Evolutionary conservation across 768 basidiomycete genomes (phyloP).

Genomic region (Crucibulum laeve): DNA sequence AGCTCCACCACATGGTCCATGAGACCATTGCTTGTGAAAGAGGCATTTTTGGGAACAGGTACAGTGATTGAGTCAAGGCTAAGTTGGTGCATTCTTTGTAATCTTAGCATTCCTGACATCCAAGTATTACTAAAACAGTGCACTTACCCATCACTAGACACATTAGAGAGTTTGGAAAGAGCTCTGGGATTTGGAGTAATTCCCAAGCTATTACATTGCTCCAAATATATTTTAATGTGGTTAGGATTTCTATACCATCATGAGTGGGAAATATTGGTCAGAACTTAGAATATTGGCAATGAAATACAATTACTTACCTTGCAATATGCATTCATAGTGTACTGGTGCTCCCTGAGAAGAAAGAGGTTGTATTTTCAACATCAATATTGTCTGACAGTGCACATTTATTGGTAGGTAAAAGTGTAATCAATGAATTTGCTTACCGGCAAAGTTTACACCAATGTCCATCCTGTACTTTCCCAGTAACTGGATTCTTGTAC

Average conservation of each 20-base stretch:
- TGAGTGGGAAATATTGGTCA: not conserved
- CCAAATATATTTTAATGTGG: not conserved
- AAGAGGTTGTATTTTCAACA: not conserved
- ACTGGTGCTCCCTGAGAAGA: not conserved
- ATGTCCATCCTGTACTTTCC: not conserved
- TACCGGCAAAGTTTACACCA: not conserved
- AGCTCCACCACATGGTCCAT: not conserved
- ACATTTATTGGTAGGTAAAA: not conserved
- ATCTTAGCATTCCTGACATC: not conserved
- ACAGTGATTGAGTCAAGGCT: not conserved
- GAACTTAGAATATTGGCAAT: not conserved
- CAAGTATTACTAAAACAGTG: not conserved
- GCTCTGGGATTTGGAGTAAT: not conserved
- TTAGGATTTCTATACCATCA: not conserved
- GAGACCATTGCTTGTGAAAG: not conserved
- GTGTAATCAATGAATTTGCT: no score
- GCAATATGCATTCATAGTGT: not conserved
- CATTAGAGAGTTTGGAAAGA: not conserved
- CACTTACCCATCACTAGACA: not conserved
- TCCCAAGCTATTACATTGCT: not conserved
- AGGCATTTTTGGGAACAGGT: not conserved
- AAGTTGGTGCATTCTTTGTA: not conserved
- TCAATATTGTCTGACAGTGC: not conserved
- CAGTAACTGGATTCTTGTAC: not conserved
- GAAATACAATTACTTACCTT: not conserved